Evolutionary conservation across 441 rosid genomes (phyloP).

Genomic region (Lepidium campestre): DNA sequence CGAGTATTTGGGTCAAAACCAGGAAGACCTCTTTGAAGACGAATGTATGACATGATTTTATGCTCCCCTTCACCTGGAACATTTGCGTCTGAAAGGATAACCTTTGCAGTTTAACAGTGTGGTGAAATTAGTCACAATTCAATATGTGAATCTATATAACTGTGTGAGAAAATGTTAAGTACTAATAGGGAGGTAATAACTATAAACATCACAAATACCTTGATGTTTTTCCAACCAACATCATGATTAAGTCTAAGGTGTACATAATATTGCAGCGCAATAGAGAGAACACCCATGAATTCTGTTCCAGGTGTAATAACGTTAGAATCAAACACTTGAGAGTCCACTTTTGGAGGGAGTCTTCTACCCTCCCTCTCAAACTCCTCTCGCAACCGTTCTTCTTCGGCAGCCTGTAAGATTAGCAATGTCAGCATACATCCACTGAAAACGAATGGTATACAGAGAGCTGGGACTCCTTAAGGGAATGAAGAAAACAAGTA

Average conservation of each 20-base stretch:
- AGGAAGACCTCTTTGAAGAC: conserved; percentile 91
- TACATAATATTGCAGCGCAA: conserved; percentile 39
- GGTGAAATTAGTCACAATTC: conserved; percentile 18
- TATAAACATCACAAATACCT: conserved; percentile 28
- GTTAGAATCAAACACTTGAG: conserved; percentile 49
- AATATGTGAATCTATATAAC: background rate
- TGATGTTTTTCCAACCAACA: conserved; percentile 39
- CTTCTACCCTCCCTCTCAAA: conserved; percentile 86
- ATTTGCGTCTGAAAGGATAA: conserved; percentile 96
- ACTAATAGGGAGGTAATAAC: background rate
- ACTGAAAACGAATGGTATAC: background rate
- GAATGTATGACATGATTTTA: conserved; percentile 86
- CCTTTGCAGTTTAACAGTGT: conserved; percentile 44
- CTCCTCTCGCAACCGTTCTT: conserved; percentile 73
- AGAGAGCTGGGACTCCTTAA: background rate
- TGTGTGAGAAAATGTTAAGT: background rate
- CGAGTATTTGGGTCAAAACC: conserved; percentile 89
- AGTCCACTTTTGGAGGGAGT: conserved; percentile 68
- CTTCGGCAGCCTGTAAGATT: conserved; percentile 72
- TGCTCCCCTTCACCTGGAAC: conserved; percentile 99
- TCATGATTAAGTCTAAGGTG: conserved; percentile 39
- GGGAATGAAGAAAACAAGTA: background rate
- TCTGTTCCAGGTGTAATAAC: conserved; percentile 59
- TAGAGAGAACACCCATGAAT: conserved; percentile 46
- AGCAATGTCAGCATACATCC: conserved; percentile 1